These are phyloP conservation scores for Cucurbita moschata DNA, from an alignment of 306 rosid genomes.

Conservation along the genomic window DNA sequence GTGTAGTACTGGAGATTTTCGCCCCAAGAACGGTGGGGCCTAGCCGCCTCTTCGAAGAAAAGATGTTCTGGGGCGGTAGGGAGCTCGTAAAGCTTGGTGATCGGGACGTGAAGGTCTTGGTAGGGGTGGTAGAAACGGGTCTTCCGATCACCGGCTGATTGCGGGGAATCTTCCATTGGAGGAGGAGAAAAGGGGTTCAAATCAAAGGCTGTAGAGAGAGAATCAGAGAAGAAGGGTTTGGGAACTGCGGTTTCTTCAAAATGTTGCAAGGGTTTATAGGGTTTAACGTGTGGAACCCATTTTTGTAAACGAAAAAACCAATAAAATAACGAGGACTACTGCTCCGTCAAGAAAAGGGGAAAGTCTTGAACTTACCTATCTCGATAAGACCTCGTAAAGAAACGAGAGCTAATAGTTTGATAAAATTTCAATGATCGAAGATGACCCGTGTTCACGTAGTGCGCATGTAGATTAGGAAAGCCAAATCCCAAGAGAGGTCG, in stretches of 20 bases:
- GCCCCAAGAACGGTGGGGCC: constrained; percentile 56
- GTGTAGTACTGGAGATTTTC: constrained; percentile 58
- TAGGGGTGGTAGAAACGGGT: constrained; percentile 47
- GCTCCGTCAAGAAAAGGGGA: no score
- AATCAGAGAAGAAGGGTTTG: not conserved
- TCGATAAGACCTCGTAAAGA: no score
- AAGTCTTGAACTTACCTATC: no score
- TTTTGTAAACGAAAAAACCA: no score
- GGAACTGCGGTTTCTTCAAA: not conserved
- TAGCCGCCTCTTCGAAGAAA: constrained; percentile 38
- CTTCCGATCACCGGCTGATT: constrained; percentile 6
- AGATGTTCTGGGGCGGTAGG: constrained; percentile 55
- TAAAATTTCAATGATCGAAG: no score
- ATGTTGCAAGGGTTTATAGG: not conserved
- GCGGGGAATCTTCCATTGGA: constrained; percentile 36
- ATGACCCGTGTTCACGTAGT: no score
- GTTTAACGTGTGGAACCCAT: not conserved
- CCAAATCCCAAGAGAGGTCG: no score
- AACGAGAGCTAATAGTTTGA: no score
- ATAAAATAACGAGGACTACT: no score
- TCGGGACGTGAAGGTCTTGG: constrained; percentile 45
- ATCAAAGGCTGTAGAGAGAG: not conserved
- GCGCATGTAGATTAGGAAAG: no score
- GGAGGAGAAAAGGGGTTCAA: not conserved
- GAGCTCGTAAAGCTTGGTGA: constrained; percentile 47